Base-by-base conservation (phyloP, 2,329 filamentous ascomycete genomes). In the Trichoderma simmonsii region DNA sequence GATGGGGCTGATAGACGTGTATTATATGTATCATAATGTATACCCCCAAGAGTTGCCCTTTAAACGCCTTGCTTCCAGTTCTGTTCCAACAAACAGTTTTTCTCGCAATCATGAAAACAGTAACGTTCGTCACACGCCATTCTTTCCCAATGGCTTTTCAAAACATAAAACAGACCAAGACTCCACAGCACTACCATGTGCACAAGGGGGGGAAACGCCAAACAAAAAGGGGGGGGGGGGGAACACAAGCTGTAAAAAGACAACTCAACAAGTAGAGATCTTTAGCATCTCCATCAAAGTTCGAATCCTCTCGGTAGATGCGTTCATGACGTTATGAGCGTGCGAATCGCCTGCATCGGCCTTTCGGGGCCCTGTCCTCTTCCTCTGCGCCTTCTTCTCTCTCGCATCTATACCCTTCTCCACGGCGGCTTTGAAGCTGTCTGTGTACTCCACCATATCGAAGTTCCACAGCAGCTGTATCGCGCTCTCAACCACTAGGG, bases 401-500 rank as follows among this genome's bases (percentile, higher is more conserved):
- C 88, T 80, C n/a, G 86, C 85, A 60, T 77, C 77, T 28, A 89
- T 83, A 2, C 88, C 88, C 67, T 76, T 81, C 71, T 82, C 80
- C 14, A 85, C 83, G 0, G 85, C 85, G 6, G 74, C 73, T 18
- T 77, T 78, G 18, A 89, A 77, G 4, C 74, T 73, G 0, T 77
- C 73, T 34, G 80, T 80, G 74, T 85, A 84, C 1, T 73, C 71
- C 14, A 83, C 74, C 24, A 77, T 75, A 14, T 81, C 80, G 30
- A 78, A 76, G 3, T 72, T 71, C 80, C 84, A 86, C 3, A 87
- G 80, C 7, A 90, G 81, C 60, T 90, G 85, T 34, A 93, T 77
- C 64, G 93, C 80, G 2, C 85, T 85, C 81, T 95, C 93, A 0
- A 94, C 82, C 34, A 92, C 80, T 11, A 95, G 81, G 2, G 91